Evolutionary conservation across 805 yeast species (phyloP).

Genomic region (Wickerhamomyces subpelliculosus): DNA sequence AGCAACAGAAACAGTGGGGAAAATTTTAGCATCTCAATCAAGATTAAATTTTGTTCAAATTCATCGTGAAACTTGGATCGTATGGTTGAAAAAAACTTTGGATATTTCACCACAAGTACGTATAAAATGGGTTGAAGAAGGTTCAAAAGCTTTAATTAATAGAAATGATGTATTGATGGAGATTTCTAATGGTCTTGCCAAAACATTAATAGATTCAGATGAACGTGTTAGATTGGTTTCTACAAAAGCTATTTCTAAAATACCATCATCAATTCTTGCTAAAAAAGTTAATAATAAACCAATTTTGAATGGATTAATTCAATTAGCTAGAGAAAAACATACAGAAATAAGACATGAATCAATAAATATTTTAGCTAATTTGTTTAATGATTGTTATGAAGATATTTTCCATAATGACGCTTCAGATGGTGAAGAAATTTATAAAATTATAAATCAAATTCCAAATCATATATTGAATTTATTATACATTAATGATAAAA

Average conservation of each 20-base stretch:
- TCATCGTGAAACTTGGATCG: conserved; percentile 54
- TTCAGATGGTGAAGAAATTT: conserved; percentile 16
- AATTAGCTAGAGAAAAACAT: conserved; percentile 67
- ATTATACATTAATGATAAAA: conserved; percentile 65
- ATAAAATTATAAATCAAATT: conserved; percentile 32
- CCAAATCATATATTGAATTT: conserved; percentile 63
- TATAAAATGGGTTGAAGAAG: conserved; percentile 58
- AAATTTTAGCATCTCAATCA: conserved; percentile 44
- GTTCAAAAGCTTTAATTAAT: conserved; percentile 38
- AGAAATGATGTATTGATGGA: conserved; percentile 45
- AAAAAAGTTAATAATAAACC: conserved; percentile 38
- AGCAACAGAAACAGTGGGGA: conserved; percentile 71
- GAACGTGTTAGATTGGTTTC: conserved; percentile 64
- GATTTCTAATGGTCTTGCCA: conserved; percentile 49
- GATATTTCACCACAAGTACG: conserved; percentile 65
- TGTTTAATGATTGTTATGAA: conserved; percentile 44
- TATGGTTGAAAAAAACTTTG: conserved; percentile 69
- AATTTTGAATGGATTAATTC: conserved; percentile 48
- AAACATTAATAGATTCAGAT: conserved; percentile 68
- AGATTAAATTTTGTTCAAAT: conserved; percentile 49
- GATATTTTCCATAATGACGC: conserved; percentile 13
- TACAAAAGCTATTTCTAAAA: conserved; percentile 40
- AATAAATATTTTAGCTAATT: conserved; percentile 43
- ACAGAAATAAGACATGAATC: conserved; percentile 55
- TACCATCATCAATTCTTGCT: conserved; percentile 42